Evolutionary conservation across 2,329 filamentous ascomycete genomes (phyloP).

Genomic region (Paramyrothecium roridum): DNA sequence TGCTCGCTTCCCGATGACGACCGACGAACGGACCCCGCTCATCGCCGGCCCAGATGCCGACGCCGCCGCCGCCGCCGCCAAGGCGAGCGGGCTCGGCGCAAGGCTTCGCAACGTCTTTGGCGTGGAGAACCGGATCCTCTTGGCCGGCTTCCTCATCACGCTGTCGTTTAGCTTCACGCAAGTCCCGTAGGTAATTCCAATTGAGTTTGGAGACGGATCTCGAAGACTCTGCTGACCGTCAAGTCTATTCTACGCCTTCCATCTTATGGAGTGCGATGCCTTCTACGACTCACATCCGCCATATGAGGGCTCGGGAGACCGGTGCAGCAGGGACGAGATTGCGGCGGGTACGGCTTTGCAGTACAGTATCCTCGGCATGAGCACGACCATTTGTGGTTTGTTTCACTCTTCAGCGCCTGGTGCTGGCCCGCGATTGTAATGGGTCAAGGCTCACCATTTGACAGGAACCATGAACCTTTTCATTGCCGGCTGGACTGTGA

Average conservation of each 20-base stretch:
- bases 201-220: not conserved
- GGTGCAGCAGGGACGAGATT: conserved; percentile 60
- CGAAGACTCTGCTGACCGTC: conserved; percentile 6
- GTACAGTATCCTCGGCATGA: conserved; percentile 63
- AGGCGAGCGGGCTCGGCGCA: not conserved
- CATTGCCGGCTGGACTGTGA: conserved; percentile 64
- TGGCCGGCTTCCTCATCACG: conserved; percentile 59
- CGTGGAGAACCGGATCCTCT: conserved; percentile 45
- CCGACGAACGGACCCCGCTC: conserved; percentile 18
- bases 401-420: not conserved
- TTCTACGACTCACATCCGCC: conserved; percentile 60
- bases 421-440: no score
- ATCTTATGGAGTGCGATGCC: conserved; percentile 68
- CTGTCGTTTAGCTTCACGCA: conserved; percentile 47
- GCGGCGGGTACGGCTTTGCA: conserved; percentile 62
- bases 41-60: conserved; percentile 6
- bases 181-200: conserved; percentile 35
- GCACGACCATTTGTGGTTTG: conserved; percentile 62
- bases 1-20: conserved; percentile 10
- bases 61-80: not conserved
- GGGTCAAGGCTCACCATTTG: not conserved
- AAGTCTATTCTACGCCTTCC: conserved; percentile 61
- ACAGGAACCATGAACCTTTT: conserved; percentile 59
- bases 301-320: conserved; percentile 42
- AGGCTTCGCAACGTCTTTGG: conserved; percentile 16